These are phyloP conservation scores for Serendipita sp. DNA, from an alignment of 768 basidiomycete genomes.

Conservation along the genomic window DNA sequence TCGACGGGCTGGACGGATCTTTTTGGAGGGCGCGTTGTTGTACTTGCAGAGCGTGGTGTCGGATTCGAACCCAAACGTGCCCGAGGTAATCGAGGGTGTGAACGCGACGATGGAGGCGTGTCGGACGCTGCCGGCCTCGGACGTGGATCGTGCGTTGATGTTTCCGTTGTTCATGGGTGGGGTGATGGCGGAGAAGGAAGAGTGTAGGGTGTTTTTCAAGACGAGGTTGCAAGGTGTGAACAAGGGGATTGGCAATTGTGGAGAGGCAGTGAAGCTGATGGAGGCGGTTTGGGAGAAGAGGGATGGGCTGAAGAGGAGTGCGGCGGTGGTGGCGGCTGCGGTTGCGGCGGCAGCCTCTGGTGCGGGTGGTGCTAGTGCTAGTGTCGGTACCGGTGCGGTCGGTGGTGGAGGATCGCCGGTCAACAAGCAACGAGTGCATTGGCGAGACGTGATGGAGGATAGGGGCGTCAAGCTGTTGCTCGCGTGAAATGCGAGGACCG, in stretches of 20 bases:
- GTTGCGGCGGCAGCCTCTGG: no score
- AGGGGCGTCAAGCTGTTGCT: conserved; percentile 35
- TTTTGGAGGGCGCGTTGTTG: conserved; percentile 47
- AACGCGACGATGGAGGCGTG: conserved; percentile 38
- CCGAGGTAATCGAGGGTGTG: conserved; percentile 49
- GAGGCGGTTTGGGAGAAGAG: conserved; percentile 56
- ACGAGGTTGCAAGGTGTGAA: conserved; percentile 38
- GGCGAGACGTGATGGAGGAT: conserved; percentile 44
- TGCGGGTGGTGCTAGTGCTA: no score
- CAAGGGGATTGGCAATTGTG: conserved; percentile 37
- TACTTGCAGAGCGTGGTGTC: conserved; percentile 60
- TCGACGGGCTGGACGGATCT: conserved; percentile 36
- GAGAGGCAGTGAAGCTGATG: conserved; percentile 44
- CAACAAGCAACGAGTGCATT: conserved; percentile 27
- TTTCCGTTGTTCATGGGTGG: conserved; percentile 65
- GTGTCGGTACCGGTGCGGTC: neutral
- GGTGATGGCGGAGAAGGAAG: conserved; percentile 52
- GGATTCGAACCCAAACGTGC: conserved; percentile 49
- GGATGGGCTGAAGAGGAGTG: conserved; percentile 20
- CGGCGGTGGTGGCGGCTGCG: neutral
- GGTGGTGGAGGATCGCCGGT: conserved; percentile 26
- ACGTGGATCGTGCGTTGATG: conserved; percentile 49
- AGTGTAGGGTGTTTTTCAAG: conserved; percentile 42
- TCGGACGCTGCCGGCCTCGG: conserved; percentile 37
- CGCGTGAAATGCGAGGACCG: conserved; percentile 22